These are phyloP conservation scores for Sanguinoderma infundibulare DNA, from an alignment of 1,284 basidiomycete species.

Conservation along the genomic window DNA sequence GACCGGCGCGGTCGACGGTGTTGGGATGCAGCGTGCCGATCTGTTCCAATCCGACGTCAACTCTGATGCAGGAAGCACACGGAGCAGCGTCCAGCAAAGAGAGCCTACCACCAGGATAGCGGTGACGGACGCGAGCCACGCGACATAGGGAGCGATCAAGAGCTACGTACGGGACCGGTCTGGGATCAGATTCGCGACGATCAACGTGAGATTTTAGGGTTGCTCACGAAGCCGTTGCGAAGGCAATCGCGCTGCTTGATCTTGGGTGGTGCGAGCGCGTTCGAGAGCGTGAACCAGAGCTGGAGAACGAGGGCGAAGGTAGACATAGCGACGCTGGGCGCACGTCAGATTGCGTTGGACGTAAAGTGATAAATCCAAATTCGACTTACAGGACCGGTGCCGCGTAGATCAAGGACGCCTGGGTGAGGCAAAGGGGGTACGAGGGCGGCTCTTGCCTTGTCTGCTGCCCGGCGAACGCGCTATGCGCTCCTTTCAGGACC, in stretches of 20 bases:
- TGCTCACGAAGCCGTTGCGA: slow-evolving; percentile 16
- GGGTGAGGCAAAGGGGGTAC: slow-evolving; percentile 34
- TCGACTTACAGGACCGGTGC: slow-evolving; percentile 39
- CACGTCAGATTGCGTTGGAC: background rate
- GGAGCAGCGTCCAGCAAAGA: background rate
- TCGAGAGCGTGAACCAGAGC: slow-evolving; percentile 22
- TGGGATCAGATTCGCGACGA: background rate
- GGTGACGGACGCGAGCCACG: slow-evolving; percentile 23
- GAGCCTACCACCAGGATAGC: slow-evolving; percentile 23
- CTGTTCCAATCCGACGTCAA: slow-evolving; percentile 1
- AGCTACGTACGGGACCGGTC: slow-evolving; percentile 9
- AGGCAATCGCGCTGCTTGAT: slow-evolving; percentile 4
- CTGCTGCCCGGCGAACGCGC: slow-evolving; percentile 25
- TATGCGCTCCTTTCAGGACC: background rate
- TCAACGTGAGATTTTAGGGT: background rate
- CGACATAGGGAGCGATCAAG: slow-evolving; percentile 22
- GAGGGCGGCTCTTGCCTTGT: slow-evolving; percentile 17
- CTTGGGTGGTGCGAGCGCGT: slow-evolving; percentile 17
- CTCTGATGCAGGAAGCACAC: background rate
- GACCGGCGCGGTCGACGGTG: slow-evolving; percentile 12
- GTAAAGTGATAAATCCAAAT: too few species aligned
- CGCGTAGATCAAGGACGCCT: slow-evolving; percentile 38
- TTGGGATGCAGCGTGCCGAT: slow-evolving; percentile 17
- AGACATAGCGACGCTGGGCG: slow-evolving; percentile 23
- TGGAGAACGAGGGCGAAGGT: slow-evolving; percentile 28